These are phyloP conservation scores for Vicia sativa DNA, from an alignment of 306 rosid genomes.

Conservation along the genomic window DNA sequence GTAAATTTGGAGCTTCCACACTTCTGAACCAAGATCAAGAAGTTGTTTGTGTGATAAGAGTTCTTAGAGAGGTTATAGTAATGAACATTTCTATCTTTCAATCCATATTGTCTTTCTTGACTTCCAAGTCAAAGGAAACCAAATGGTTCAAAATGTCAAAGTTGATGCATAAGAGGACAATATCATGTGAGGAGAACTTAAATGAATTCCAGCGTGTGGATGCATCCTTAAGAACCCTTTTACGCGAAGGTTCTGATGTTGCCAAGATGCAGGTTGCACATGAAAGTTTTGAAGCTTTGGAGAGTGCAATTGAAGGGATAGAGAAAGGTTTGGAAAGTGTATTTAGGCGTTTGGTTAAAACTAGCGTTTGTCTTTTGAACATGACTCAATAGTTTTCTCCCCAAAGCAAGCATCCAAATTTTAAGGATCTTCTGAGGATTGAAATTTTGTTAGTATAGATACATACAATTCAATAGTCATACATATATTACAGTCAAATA, in stretches of 20 bases:
- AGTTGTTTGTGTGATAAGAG: conserved; percentile 26
- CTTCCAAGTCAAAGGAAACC: conserved; percentile 42
- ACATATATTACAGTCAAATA: conserved; percentile 22
- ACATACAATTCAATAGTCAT: not conserved
- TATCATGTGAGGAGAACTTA: conserved; percentile 40
- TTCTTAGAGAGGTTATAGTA: conserved; percentile 41
- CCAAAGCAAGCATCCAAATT: conserved; percentile 22
- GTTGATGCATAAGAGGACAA: conserved; percentile 45
- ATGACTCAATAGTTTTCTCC: conserved; percentile 42
- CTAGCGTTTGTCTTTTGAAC: conserved; percentile 66
- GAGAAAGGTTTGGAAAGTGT: conserved; percentile 59
- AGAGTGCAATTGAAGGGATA: conserved; percentile 50
- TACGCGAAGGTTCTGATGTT: conserved; percentile 26
- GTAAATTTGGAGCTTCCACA: conserved; percentile 40
- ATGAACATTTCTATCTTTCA: conserved; percentile 50
- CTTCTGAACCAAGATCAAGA: conserved; percentile 45
- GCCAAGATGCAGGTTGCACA: conserved; percentile 42
- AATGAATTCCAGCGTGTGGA: conserved; percentile 58
- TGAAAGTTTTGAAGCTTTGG: conserved; percentile 51
- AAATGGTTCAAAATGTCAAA: conserved; percentile 57
- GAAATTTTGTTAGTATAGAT: conserved; percentile 28
- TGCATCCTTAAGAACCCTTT: conserved; percentile 36
- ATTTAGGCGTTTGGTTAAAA: conserved; percentile 61
- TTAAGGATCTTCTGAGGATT: not conserved
- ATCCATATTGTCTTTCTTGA: conserved; percentile 46